Conservation (phyloP, 2,329 filamentous ascomycete genomes). For the Cladosporium austrohemisphaericum region DNA sequence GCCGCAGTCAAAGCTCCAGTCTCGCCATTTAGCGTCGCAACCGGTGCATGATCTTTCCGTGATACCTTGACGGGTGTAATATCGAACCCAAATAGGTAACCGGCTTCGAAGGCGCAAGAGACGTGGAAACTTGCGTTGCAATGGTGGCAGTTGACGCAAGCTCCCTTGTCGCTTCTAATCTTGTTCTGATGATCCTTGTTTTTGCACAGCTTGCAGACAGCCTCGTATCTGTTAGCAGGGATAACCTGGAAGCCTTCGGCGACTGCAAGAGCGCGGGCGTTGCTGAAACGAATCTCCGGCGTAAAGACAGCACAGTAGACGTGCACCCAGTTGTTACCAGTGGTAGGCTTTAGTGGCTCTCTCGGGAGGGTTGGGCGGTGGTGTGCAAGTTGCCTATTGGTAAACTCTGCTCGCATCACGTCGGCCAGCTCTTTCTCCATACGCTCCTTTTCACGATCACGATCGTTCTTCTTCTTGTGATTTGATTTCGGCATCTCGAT, state of each 20-base stretch:
- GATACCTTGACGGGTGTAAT: constrained; percentile 86
- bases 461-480: constrained; percentile 86
- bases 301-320: constrained; percentile 90
- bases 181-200: constrained; percentile 44
- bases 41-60: constrained; percentile 72
- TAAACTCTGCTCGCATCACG: constrained; percentile 76
- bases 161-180: constrained; percentile 49
- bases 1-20: constrained; percentile 78
- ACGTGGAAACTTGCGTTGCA: constrained; percentile 74
- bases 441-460: constrained; percentile 84
- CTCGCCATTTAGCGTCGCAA: constrained; percentile 76
- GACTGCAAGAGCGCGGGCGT: constrained; percentile 74
- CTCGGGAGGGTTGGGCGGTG: constrained; percentile 80
- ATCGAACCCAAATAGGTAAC: constrained; percentile 84
- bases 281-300: constrained; percentile 88
- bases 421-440: constrained; percentile 78
- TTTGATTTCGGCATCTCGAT: constrained; percentile 75
- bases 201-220: constrained; percentile 81
- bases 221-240: constrained; percentile 66
- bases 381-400: constrained; percentile 75
- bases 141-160: constrained; percentile 77
- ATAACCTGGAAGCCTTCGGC: constrained; percentile 89
- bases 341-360: constrained; percentile 88
- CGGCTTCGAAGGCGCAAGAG: constrained; percentile 80
- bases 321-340: constrained; percentile 97